Conservation (phyloP, 208 protist genomes). For the Herpetomonas muscarum region DNA sequence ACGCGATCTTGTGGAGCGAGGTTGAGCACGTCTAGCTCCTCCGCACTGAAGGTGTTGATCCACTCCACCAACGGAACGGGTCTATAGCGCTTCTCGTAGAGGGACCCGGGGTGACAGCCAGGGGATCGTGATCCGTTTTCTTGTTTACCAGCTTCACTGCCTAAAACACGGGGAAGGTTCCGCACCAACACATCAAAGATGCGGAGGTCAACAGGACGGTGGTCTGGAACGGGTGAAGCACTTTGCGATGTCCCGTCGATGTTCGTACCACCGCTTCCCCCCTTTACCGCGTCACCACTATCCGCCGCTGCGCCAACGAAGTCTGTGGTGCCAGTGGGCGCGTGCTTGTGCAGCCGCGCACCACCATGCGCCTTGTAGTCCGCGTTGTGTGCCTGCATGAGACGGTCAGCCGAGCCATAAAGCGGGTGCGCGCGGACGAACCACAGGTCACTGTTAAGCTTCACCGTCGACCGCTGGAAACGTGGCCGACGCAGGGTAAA, state of each 20-base stretch:
- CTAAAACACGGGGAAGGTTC: not conserved
- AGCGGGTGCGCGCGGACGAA: slow-evolving; percentile 76
- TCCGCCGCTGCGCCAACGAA: not conserved
- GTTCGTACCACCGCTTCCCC: too few species aligned
- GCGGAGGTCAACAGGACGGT: too few species aligned
- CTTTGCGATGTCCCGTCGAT: too few species aligned
- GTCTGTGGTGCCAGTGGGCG: slow-evolving; percentile 3
- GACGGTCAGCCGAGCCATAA: slow-evolving; percentile 50
- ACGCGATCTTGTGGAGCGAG: slow-evolving; percentile 37
- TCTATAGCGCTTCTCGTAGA: slow-evolving; percentile 39
- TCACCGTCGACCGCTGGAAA: slow-evolving; percentile 45
- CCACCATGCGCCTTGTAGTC: slow-evolving; percentile 40
- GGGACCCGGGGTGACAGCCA: too few species aligned
- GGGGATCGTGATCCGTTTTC: slow-evolving; percentile 16
- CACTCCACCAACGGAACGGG: slow-evolving; percentile 54
- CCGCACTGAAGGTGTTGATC: slow-evolving; percentile 61
- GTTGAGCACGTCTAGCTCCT: slow-evolving; percentile 59
- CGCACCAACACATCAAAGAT: too few species aligned
- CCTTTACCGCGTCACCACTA: not conserved
- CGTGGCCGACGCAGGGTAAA: slow-evolving; percentile 39
- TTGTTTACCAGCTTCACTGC: not conserved
- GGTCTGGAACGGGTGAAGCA: too few species aligned
- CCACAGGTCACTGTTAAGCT: slow-evolving; percentile 66
- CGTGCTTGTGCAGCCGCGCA: slow-evolving; percentile 25
- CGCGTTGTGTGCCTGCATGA: slow-evolving; percentile 34